These are phyloP conservation scores for Stephanodiscus minutulus DNA, from an alignment of 108 stramenopile species.

Conservation along the genomic window DNA sequence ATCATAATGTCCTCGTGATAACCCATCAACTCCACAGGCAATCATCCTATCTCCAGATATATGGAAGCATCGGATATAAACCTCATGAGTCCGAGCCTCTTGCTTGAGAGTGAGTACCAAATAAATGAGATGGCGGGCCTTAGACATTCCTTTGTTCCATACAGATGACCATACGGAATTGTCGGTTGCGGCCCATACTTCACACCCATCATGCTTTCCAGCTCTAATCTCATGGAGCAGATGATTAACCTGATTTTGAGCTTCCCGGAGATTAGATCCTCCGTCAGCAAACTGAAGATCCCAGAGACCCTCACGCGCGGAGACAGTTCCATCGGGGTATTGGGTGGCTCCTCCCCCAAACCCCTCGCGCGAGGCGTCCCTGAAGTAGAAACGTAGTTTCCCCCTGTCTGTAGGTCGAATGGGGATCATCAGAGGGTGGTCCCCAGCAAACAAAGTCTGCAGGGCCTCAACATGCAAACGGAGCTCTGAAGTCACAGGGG, in stretches of 20 bases:
- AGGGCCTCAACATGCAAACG: constrained; percentile 15
- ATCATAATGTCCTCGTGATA: constrained; percentile 22
- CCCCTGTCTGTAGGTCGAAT: constrained; percentile 16
- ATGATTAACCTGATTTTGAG: constrained; percentile 8
- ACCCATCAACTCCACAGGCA: constrained; percentile 18
- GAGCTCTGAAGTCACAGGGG: constrained; percentile 14
- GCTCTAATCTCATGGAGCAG: constrained; percentile 15
- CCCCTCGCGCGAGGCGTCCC: constrained; percentile 25
- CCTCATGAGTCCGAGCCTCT: not conserved
- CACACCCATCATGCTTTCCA: constrained; percentile 21
- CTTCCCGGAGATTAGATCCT: too few relatives aligned
- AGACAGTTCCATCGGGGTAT: too few relatives aligned
- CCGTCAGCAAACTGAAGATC: not conserved
- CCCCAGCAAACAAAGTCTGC: not conserved
- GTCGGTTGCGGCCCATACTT: constrained; percentile 24
- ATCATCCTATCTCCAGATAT: constrained; percentile 29
- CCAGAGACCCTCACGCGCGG: constrained; percentile 20
- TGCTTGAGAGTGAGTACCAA: not conserved
- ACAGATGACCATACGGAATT: constrained; percentile 17
- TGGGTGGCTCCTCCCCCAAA: constrained; percentile 14
- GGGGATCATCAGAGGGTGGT: not conserved
- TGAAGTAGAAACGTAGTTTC: constrained; percentile 2
- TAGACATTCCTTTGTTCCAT: constrained; percentile 3
- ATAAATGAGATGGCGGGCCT: constrained; percentile 1
- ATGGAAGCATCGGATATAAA: constrained; percentile 5